Base-by-base conservation (phyloP, 2,329 filamentous ascomycete species). In the Epichloe coenophiala region DNA sequence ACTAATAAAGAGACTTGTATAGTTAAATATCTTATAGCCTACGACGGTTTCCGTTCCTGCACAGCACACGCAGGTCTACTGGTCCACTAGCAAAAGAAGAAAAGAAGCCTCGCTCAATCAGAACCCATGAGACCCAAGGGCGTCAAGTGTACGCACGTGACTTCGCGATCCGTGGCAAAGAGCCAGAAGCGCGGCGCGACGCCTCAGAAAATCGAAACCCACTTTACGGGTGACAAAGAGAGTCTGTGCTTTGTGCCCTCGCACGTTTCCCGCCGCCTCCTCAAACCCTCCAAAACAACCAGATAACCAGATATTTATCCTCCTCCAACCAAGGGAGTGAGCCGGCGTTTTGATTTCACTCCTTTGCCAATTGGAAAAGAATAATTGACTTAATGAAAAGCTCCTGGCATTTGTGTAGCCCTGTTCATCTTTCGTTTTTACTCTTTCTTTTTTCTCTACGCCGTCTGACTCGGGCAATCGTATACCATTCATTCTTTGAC, bases 151-250 rank as follows among this genome's bases (percentile, higher is more conserved):
- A 41, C 58, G 0, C 27, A 60, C 58, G 58, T 60, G 58, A 60
- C 54, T 55, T 55, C 57, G 58, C 52, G 58, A 56, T 49, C 49
- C 38, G 45, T 35, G n/a, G n/a, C n/a, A n/a, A n/a, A n/a, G n/a
- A 17, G 15, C 17, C 6, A 3, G 21, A 48, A 42, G 49, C 55
- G 55, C 55, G 54, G 42, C 51, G 45, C 50, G 41, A n/a, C n/a
- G n/a, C 35, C 38, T 46, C n/a, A n/a, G n/a, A n/a, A n/a, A n/a
- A n/a, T n/a, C n/a, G n/a, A 21, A 48, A 23, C 36, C 45, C 48
- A 51, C 49, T 48, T 53, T 35, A 42, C 3, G 27, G 3, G 27
- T 31, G 27, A 31, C n/a, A n/a, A n/a, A n/a, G n/a, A n/a, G 19
- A 9, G 39, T 17, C 31, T 17, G 8, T 41, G 21, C 23, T 21